Evolutionary conservation across 495 filamentous ascomycete species (phyloP), one percentile per base, ranked within the genome.

Genomic region (Penicillium herquei): DNA sequence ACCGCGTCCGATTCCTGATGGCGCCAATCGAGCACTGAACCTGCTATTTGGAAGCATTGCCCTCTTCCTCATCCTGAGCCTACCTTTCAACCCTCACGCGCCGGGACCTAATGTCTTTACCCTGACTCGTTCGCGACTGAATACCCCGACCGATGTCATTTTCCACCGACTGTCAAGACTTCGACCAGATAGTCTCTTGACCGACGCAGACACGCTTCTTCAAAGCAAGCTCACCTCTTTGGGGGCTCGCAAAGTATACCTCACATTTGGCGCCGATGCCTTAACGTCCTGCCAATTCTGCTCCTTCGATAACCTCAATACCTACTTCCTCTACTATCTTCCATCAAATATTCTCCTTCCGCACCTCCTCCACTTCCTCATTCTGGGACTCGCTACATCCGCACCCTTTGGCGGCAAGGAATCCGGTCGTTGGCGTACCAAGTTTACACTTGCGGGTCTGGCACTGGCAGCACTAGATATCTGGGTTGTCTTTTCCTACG

Each of bases 131-230:
- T 92, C 89, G 42, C 89, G 92, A 39, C 79, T 96, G 12, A 90
- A 91, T 59, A 96, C 89, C 39, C 85, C 89, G 12, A 85, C 81
- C 34, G 89, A 96, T 66, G 85, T 93, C 39, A 81, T 98, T 66
- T 96, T 97, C 71, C 83, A 77, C 49, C 90, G 93, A 6, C 83
- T 98, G 6, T 69, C 83, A 13, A 66, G 79, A 16, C 63, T 87
- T 49, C 87, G 91, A 0, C 77, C 84, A 0, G 63, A 65, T 37
- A 58, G 63, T 41, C 55, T 67, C 31, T 78, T 92, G 14, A 90
- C 86, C 0, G 56, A 76, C 1, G 53, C 66, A 21, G 92, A 97
- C 73, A 69, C 74, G 32, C 71, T 78, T 14, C 81, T 96, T 7
- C 82, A 82, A 51, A 65, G 75, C 7, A 88, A 86, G 55, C 82